Percentiles rank a stretch among this genome's conserved stretches.
Conservation (phyloP, 192 early-diverging fungal species). For the Backusella psychrophila region DNA sequence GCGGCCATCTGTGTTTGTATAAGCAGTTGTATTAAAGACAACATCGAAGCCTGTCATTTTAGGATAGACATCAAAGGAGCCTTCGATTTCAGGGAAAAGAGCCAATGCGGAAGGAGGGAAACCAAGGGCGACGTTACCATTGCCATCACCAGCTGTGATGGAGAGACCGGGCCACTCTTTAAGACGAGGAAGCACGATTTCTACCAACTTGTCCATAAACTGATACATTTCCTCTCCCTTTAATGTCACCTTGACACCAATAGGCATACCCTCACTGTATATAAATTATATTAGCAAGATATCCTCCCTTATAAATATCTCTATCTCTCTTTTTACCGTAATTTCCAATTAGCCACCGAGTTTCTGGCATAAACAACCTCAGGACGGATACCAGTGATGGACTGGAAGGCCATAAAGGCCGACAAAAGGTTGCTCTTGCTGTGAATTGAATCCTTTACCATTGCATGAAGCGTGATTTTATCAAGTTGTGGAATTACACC, state of each 20-base stretch:
- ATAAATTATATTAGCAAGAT: too few species aligned
- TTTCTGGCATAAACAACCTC: constrained; percentile 78
- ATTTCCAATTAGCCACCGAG: constrained; percentile 80
- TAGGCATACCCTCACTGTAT: constrained; percentile 70
- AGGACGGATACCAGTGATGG: constrained; percentile 78
- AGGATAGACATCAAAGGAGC: constrained; percentile 92
- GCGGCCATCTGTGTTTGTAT: constrained; percentile 72
- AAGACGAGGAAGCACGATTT: constrained; percentile 91
- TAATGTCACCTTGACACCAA: constrained; percentile 80
- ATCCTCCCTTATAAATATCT: background rate
- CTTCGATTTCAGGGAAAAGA: constrained; percentile 96
- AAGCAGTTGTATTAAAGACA: constrained; percentile 79
- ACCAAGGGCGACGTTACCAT: constrained; percentile 81
- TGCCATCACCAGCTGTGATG: constrained; percentile 71
- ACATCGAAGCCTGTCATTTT: constrained; percentile 86
- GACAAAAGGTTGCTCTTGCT: constrained; percentile 90
- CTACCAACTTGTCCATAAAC: constrained; percentile 93
- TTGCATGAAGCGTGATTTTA: constrained; percentile 81
- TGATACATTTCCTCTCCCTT: constrained; percentile 85
- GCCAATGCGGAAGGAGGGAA: constrained; percentile 84
- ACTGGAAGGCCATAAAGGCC: constrained; percentile 89
- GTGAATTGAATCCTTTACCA: constrained; percentile 78
- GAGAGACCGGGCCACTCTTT: constrained; percentile 87
- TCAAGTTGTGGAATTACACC: constrained; percentile 65
- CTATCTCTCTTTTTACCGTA: constrained; percentile 55